A percentile compares a stretch with the other conserved stretches of the same genome.
Evolutionary conservation across 169 alveolate genomes (phyloP).

Genomic region (Cryptosporidium viatorum): DNA sequence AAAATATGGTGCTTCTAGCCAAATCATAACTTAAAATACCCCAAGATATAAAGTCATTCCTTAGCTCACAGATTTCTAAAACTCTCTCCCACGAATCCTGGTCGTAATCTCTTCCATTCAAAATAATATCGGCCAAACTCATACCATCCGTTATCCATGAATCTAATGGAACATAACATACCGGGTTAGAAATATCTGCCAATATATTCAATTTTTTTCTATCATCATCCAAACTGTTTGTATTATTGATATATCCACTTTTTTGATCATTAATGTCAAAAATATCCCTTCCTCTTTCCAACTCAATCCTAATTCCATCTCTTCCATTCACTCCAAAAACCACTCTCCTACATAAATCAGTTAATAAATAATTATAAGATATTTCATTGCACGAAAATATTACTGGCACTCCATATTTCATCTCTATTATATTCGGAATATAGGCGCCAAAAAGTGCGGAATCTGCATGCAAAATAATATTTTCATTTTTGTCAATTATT

Average conservation of each 20-base stretch:
- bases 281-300: not conserved
- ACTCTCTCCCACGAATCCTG: conserved; percentile 39
- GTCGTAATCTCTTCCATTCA: conserved; percentile 59
- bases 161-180: conserved; percentile 61
- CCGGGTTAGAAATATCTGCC: conserved; percentile 14
- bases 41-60: conserved; percentile 49
- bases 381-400: conserved; percentile 35
- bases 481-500: not conserved
- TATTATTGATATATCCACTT: not conserved
- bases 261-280: not conserved
- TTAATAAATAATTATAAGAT: conserved; percentile 6
- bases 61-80: conserved; percentile 53
- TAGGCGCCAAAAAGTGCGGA: conserved; percentile 7
- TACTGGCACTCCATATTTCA: conserved; percentile 23
- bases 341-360: conserved; percentile 9
- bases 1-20: conserved; percentile 33
- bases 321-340: conserved; percentile 23
- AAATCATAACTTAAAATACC: conserved; percentile 21
- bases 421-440: not conserved
- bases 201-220: not conserved
- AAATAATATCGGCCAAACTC: conserved; percentile 64
- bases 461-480: not conserved
- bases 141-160: conserved; percentile 60
- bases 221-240: not conserved
- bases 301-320: not conserved